These are phyloP conservation scores for Eremothecium coryli DNA, from an alignment of 1,139 yeast species.

Conservation along the genomic window DNA sequence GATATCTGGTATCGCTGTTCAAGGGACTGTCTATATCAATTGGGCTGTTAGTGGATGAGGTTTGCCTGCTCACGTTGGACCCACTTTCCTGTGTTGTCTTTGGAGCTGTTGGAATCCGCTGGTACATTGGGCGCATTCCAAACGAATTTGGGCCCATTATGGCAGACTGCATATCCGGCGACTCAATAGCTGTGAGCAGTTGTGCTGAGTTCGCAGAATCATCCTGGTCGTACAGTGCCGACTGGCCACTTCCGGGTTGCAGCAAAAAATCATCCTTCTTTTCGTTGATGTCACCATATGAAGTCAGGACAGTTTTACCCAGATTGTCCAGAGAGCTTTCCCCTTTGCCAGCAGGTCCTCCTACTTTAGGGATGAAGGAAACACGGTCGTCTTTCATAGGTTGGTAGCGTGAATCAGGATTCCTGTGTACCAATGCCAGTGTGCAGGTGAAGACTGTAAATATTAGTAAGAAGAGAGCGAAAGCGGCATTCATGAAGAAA, in stretches of 20 bases:
- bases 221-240: slow-evolving; percentile 4
- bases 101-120: slow-evolving; percentile 14
- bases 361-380: slow-evolving; percentile 58
- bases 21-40: no score
- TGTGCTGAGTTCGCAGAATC: not conserved
- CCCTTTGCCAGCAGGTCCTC: slow-evolving; percentile 32
- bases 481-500: slow-evolving; percentile 79
- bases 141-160: slow-evolving; percentile 24
- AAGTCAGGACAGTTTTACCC: slow-evolving; percentile 81
- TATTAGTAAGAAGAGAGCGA: slow-evolving; percentile 71
- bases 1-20: no score
- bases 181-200: slow-evolving; percentile 11
- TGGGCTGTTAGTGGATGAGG: no score
- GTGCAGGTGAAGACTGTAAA: slow-evolving; percentile 83
- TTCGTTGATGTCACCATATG: slow-evolving; percentile 44
- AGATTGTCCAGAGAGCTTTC: slow-evolving; percentile 68
- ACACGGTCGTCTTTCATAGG: slow-evolving; percentile 97
- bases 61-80: slow-evolving; percentile 1
- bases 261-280: no score
- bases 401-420: slow-evolving; percentile 92
- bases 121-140: slow-evolving; percentile 8
- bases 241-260: not conserved
- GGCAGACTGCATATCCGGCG: slow-evolving; percentile 32
- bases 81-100: slow-evolving; percentile 9
- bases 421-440: slow-evolving; percentile 73